Conservation (phyloP, 257 asterid genomes). For the Parsonsia alboflavescens region DNA sequence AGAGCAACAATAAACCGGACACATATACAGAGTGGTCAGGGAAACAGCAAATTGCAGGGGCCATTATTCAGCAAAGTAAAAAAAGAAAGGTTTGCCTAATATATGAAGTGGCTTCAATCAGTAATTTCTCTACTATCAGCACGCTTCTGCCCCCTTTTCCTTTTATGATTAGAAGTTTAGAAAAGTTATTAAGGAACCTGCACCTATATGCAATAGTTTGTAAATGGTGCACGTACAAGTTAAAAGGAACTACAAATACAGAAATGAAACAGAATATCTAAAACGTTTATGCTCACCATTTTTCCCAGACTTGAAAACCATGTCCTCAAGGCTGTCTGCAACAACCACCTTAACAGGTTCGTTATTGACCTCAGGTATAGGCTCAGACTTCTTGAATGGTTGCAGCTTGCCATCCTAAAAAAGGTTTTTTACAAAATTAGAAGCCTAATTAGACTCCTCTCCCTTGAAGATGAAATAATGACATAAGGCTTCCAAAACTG, state of each 20-base stretch:
- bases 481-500: not conserved
- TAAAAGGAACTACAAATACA: not conserved
- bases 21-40: not conserved
- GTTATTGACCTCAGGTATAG: conserved; percentile 28
- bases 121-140: not conserved
- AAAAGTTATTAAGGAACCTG: not conserved
- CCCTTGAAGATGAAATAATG: not conserved
- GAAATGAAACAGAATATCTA: not conserved
- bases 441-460: not conserved
- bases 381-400: conserved; percentile 28
- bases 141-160: not conserved
- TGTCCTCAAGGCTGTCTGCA: conserved; percentile 24
- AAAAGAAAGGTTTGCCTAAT: not conserved
- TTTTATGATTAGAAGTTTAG: not conserved
- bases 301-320: conserved; percentile 28
- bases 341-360: conserved; percentile 35
- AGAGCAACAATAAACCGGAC: not conserved
- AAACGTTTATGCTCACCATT: conserved; percentile 17
- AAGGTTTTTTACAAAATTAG: not conserved
- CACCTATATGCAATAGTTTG: not conserved
- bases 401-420: conserved; percentile 27
- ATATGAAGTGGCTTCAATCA: not conserved
- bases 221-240: not conserved
- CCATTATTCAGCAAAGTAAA: not conserved
- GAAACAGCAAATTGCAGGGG: not conserved